Evolutionary conservation across 306 rosid genomes (phyloP).

Genomic region (Cucumis cinereus): DNA sequence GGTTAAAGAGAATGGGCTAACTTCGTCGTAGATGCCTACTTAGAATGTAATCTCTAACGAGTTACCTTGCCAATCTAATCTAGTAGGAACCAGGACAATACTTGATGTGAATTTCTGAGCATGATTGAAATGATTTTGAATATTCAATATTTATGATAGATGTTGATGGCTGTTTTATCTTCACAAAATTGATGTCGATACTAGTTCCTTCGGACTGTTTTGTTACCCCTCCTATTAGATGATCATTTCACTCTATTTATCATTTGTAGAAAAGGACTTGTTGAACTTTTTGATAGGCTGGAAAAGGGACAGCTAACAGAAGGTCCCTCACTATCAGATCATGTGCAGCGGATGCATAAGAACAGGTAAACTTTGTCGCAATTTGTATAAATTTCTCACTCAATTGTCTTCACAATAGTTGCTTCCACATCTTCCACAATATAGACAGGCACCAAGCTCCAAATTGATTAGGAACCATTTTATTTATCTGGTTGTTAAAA

Average conservation of each 20-base stretch:
- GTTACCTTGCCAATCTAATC: not conserved
- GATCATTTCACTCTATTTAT: conserved; percentile 8
- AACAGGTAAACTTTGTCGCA: conserved; percentile 32
- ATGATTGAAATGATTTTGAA: not conserved
- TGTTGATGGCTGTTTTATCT: not conserved
- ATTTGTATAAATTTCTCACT: not conserved
- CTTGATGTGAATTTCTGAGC: not conserved
- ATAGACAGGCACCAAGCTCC: not conserved
- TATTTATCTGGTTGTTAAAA: not conserved
- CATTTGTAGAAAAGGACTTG: conserved; percentile 67
- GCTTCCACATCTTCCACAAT: not conserved
- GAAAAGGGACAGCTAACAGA: conserved; percentile 49
- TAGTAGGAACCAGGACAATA: not conserved
- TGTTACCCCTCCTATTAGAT: not conserved
- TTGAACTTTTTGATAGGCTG: conserved; percentile 60
- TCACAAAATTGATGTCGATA: not conserved
- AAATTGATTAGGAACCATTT: not conserved
- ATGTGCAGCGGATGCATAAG: conserved; percentile 57
- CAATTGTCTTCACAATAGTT: not conserved
- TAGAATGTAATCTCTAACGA: not conserved
- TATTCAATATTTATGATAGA: not conserved
- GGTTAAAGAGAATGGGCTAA: not conserved
- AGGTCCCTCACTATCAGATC: conserved; percentile 36
- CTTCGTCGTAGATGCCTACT: not conserved
- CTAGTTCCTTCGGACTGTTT: not conserved